Conservation (phyloP, 1,284 basidiomycete species). For the Thelephora terrestris region DNA sequence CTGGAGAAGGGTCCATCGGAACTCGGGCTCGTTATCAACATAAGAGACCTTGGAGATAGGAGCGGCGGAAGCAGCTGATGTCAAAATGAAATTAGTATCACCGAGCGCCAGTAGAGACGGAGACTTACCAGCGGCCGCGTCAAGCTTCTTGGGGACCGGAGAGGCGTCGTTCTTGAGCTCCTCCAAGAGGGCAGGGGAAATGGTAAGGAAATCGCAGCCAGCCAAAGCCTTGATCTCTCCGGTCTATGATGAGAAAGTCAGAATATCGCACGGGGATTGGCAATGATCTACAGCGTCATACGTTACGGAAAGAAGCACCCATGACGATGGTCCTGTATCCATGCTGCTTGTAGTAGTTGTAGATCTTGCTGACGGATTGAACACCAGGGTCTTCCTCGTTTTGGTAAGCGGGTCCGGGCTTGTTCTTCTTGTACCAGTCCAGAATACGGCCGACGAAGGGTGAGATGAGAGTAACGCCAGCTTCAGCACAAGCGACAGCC, state of each 20-base stretch:
- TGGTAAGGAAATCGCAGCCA: conserved; percentile 96
- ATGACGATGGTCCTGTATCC: conserved; percentile 99
- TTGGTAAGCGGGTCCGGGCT: conserved; percentile 72
- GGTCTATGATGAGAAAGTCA: conserved; percentile 29
- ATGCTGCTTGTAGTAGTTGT: conserved; percentile 99
- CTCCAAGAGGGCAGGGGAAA: conserved; percentile 85
- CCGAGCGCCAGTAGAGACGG: conserved; percentile 1
- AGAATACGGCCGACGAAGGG: conserved; percentile 98
- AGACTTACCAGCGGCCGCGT: conserved; percentile 50
- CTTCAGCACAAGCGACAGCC: conserved; percentile 98
- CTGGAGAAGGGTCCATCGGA: conserved; percentile 88
- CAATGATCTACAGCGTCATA: conserved; percentile 25
- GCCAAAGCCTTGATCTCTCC: conserved; percentile 94
- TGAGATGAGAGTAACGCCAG: conserved; percentile 95
- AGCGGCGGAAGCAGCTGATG: conserved; percentile 43
- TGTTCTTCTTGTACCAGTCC: conserved; percentile 93
- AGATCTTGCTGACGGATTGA: conserved; percentile 90
- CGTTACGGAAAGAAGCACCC: conserved; percentile 99
- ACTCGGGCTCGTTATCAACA: conserved; percentile 91
- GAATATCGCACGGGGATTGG: conserved; percentile 9
- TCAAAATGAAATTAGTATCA: background rate
- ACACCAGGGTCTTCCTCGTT: conserved; percentile 96
- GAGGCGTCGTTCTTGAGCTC: conserved; percentile 80
- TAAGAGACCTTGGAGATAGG: conserved; percentile 74
- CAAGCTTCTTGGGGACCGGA: conserved; percentile 79